phyloP scores from a whole-genome alignment of 345 rosid species.

The Turnera subulata region DNA sequence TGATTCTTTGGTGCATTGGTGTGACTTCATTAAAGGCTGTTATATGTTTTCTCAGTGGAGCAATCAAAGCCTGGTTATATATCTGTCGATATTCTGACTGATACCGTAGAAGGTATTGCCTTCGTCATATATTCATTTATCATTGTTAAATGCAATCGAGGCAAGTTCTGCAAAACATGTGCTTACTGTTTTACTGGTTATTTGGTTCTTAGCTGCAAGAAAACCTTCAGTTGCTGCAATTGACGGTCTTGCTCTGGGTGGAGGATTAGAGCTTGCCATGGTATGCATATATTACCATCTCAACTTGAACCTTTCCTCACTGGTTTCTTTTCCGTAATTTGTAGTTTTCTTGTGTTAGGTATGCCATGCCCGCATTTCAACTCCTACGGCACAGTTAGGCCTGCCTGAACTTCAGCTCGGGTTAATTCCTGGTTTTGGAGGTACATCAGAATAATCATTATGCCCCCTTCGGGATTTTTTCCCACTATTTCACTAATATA shows the following conservation, averaged over 20 bases:
- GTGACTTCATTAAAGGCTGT: slow-evolving; percentile 1
- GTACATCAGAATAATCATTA: slow-evolving; percentile 28
- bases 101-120: slow-evolving; percentile 69
- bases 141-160: not conserved
- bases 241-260: slow-evolving; percentile 97
- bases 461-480: not conserved
- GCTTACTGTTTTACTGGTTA: slow-evolving; percentile 10
- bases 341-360: slow-evolving; percentile 38
- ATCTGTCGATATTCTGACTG: slow-evolving; percentile 60
- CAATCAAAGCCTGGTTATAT: slow-evolving; percentile 58
- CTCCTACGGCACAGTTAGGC: slow-evolving; percentile 74
- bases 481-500: no score
- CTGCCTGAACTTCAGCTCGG: slow-evolving; percentile 96
- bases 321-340: slow-evolving; percentile 5
- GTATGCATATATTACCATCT: slow-evolving; percentile 34
- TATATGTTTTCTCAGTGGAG: slow-evolving; percentile 38
- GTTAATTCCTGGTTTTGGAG: slow-evolving; percentile 96
- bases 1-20: slow-evolving; percentile 7
- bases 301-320: not conserved
- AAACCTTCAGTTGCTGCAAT: slow-evolving; percentile 99
- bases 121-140: not conserved
- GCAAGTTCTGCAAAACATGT: not conserved
- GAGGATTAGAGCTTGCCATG: slow-evolving; percentile 96
- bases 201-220: slow-evolving; percentile 53
- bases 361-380: slow-evolving; percentile 86